A percentile compares a stretch with the other conserved stretches of the same genome.
These are phyloP conservation scores for Mucor irregularis DNA, from an alignment of 371 early-diverging fungal species.

Conservation along the genomic window DNA sequence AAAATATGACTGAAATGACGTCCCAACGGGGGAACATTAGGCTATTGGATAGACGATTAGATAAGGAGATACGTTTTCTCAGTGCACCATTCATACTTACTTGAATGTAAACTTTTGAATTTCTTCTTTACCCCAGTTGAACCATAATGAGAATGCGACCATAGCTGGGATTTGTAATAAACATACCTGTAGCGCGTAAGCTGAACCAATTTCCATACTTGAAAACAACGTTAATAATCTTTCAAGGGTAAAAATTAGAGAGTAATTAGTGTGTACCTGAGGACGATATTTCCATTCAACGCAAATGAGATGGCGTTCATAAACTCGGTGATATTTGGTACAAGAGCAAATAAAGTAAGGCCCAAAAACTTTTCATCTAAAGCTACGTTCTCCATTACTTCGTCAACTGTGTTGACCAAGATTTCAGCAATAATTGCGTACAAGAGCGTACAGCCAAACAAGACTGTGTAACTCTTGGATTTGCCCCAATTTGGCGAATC, in stretches of 20 bases:
- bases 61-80: not conserved
- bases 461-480: constrained; percentile 74
- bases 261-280: constrained; percentile 50
- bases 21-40: constrained; percentile 95
- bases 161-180: constrained; percentile 92
- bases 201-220: constrained; percentile 94
- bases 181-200: constrained; percentile 94
- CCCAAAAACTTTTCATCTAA: constrained; percentile 91
- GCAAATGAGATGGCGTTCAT: constrained; percentile 97
- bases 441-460: constrained; percentile 81
- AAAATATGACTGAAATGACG: constrained; percentile 82
- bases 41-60: constrained; percentile 42
- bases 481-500: constrained; percentile 94
- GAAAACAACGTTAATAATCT: not conserved
- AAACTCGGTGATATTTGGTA: constrained; percentile 95
- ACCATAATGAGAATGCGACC: constrained; percentile 84
- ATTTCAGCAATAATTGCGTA: constrained; percentile 90
- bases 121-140: constrained; percentile 52
- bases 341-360: constrained; percentile 90
- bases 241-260: not conserved
- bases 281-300: constrained; percentile 86
- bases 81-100: constrained; percentile 28
- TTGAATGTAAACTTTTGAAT: constrained; percentile 42
- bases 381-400: constrained; percentile 61
- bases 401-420: constrained; percentile 75